phyloP scores from a whole-genome alignment of 345 rosid genomes.

The Arabidopsis arenosa region DNA sequence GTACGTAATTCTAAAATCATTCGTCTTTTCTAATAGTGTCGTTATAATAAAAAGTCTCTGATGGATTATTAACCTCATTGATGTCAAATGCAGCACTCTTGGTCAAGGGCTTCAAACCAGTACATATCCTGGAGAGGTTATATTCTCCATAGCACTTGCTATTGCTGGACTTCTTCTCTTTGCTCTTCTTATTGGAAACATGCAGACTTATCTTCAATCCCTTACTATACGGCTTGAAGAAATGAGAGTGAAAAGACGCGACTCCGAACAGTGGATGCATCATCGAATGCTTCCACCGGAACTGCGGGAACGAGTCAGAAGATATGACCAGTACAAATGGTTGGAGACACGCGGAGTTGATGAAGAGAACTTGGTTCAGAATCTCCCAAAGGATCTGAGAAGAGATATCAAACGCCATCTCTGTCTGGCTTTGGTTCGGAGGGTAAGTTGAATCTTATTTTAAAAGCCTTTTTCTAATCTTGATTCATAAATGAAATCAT shows the following conservation, averaged over 20 bases:
- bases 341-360: constrained; percentile 96
- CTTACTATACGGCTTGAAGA: constrained; percentile 95
- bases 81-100: constrained; percentile 68
- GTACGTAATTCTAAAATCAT: constrained; percentile 43
- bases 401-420: constrained; percentile 97
- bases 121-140: constrained; percentile 80
- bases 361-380: constrained; percentile 85
- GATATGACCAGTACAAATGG: constrained; percentile 98
- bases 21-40: background rate
- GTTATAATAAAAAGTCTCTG: background rate
- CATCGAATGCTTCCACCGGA: constrained; percentile 94
- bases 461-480: background rate
- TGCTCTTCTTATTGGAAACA: constrained; percentile 95
- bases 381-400: constrained; percentile 92
- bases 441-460: constrained; percentile 61
- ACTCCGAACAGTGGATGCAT: constrained; percentile 99
- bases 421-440: constrained; percentile 85
- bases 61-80: constrained; percentile 8
- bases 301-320: constrained; percentile 82
- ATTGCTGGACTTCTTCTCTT: constrained; percentile 91
- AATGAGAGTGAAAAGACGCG: constrained; percentile 97
- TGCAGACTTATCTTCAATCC: constrained; percentile 99
- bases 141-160: constrained; percentile 85
- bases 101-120: constrained; percentile 98
- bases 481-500: constrained; percentile 5